Evolutionary conservation across 2,329 filamentous ascomycete genomes (phyloP).

Genomic region (Dothideomycetidae sp.): DNA sequence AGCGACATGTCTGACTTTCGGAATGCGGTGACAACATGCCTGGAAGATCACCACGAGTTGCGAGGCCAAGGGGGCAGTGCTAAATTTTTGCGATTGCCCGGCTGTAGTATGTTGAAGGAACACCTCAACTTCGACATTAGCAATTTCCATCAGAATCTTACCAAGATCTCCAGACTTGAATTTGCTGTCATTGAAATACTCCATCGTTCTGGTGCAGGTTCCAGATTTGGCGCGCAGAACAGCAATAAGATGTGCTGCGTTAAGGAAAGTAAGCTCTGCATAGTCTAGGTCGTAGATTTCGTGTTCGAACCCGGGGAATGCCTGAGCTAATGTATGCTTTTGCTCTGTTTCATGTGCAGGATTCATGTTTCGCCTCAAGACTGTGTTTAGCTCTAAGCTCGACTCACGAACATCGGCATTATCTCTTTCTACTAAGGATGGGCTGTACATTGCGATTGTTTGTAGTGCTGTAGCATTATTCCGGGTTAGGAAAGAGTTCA

Average conservation of each 20-base stretch:
- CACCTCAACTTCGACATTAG: slow-evolving; percentile 56
- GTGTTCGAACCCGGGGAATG: slow-evolving; percentile 60
- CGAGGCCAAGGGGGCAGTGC: slow-evolving; percentile 77
- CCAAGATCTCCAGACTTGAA: slow-evolving; percentile 48
- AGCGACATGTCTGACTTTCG: slow-evolving; percentile 79
- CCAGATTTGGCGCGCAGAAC: slow-evolving; percentile 73
- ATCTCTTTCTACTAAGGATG: slow-evolving; percentile 75
- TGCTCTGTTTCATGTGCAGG: slow-evolving; percentile 64
- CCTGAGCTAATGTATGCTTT: slow-evolving; percentile 59
- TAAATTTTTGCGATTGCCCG: slow-evolving; percentile 61
- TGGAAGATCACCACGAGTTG: slow-evolving; percentile 78
- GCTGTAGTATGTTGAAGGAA: slow-evolving; percentile 65
- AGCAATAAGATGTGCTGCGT: slow-evolving; percentile 80
- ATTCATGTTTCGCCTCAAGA: slow-evolving; percentile 73
- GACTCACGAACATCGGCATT: slow-evolving; percentile 83
- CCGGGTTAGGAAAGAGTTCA: slow-evolving; percentile 57
- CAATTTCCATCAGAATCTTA: slow-evolving; percentile 48
- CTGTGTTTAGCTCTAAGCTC: slow-evolving; percentile 91
- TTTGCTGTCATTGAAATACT: slow-evolving; percentile 90
- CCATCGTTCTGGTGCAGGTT: slow-evolving; percentile 76
- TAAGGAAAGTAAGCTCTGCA: slow-evolving; percentile 80
- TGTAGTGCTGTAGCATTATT: slow-evolving; percentile 64
- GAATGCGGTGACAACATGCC: slow-evolving; percentile 84
- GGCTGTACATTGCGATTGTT: slow-evolving; percentile 72
- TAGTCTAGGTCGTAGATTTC: slow-evolving; percentile 78